Percentiles rank a stretch among this genome's conserved stretches.
Evolutionary conservation across 2,329 filamentous ascomycete species (phyloP).

Genomic region (Ustulina deusta): DNA sequence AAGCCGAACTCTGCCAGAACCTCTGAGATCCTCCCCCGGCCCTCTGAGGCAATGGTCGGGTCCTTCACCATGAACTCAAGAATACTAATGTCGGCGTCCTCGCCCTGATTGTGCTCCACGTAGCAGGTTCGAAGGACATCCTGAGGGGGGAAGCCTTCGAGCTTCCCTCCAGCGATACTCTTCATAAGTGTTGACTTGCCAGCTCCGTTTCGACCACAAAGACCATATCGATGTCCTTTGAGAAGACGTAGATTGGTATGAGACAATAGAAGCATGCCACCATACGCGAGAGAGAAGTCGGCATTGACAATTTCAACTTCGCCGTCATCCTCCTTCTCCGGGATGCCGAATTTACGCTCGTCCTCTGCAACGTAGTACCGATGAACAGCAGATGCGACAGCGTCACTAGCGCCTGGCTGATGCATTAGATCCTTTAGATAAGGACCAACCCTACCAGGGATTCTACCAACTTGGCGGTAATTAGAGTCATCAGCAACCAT

Average conservation of each 20-base stretch:
- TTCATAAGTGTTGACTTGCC: slow-evolving; percentile 99
- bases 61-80: slow-evolving; percentile 93
- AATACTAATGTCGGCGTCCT: slow-evolving; percentile 96
- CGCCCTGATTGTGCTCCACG: slow-evolving; percentile 98
- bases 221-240: slow-evolving; percentile 96
- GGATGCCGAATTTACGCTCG: slow-evolving; percentile 84
- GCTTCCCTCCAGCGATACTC: slow-evolving; percentile 92
- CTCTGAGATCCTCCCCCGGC: slow-evolving; percentile 81
- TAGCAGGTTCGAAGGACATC: slow-evolving; percentile 96
- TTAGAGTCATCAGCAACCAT: slow-evolving; percentile 92
- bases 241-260: slow-evolving; percentile 95
- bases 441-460: slow-evolving; percentile 74
- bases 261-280: slow-evolving; percentile 94
- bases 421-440: slow-evolving; percentile 81
- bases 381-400: slow-evolving; percentile 78
- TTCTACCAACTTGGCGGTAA: slow-evolving; percentile 80
- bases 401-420: slow-evolving; percentile 68
- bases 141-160: slow-evolving; percentile 95
- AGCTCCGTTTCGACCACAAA: slow-evolving; percentile 95
- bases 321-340: slow-evolving; percentile 88
- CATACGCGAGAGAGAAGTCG: slow-evolving; percentile 96
- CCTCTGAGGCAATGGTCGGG: slow-evolving; percentile 83
- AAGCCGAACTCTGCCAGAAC: slow-evolving; percentile 95
- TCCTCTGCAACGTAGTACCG: slow-evolving; percentile 85
- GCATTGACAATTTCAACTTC: slow-evolving; percentile 98